These are phyloP conservation scores for Ophiobolus disseminans DNA, from an alignment of 2,329 filamentous ascomycete genomes.

Conservation along the genomic window DNA sequence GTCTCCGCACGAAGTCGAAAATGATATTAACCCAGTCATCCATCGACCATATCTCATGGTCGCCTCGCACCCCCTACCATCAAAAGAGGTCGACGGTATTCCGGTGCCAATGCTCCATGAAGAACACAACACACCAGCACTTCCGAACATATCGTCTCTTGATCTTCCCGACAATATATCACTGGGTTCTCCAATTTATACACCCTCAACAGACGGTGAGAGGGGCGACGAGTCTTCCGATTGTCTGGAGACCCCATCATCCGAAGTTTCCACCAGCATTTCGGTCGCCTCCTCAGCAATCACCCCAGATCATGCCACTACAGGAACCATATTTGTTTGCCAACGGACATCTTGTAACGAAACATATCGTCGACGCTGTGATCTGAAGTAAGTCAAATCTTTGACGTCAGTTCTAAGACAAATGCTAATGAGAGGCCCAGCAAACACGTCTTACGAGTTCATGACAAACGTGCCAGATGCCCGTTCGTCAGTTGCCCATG, in stretches of 20 bases:
- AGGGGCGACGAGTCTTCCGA: not conserved
- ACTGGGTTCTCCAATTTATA: not conserved
- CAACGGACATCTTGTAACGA: not conserved
- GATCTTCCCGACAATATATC: not conserved
- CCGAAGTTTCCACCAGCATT: not conserved
- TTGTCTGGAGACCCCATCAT: not conserved
- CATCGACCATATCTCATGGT: not conserved
- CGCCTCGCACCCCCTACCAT: not conserved
- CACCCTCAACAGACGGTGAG: not conserved
- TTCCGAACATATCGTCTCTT: too few species aligned
- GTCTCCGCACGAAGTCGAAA: not conserved
- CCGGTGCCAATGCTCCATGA: too few species aligned
- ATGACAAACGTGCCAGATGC: not conserved
- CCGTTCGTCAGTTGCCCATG: not conserved
- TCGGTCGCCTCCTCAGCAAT: not conserved
- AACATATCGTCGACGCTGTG: not conserved
- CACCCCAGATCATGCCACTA: not conserved
- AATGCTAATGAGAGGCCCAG: not conserved
- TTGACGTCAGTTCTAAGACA: not conserved
- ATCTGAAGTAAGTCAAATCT: not conserved
- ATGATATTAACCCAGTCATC: not conserved
- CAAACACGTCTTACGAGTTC: not conserved
- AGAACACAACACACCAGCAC: too few species aligned
- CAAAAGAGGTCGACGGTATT: not conserved
- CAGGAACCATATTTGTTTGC: not conserved